phyloP scores from a whole-genome alignment of 192 early-diverging fungal species.

The Umbelopsis isabellina region DNA sequence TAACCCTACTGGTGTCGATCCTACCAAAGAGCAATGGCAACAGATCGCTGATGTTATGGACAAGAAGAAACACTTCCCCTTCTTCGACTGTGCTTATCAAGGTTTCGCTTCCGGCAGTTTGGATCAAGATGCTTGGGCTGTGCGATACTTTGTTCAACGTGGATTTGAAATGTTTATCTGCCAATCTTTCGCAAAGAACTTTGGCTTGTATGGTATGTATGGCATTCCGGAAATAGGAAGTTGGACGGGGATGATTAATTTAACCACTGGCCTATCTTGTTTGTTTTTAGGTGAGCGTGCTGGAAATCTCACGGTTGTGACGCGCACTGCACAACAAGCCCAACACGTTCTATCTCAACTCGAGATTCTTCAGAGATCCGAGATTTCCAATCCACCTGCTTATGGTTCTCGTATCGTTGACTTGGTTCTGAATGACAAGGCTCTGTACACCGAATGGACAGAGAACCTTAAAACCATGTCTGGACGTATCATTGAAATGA shows the following conservation, averaged over 20 bases:
- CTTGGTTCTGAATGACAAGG: constrained; percentile 79
- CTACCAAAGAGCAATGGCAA: constrained; percentile 93
- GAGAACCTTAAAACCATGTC: constrained; percentile 82
- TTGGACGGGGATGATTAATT: not conserved
- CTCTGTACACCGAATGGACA: constrained; percentile 84
- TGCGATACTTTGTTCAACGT: constrained; percentile 89
- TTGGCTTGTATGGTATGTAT: constrained; percentile 87
- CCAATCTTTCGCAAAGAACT: constrained; percentile 98
- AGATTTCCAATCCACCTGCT: constrained; percentile 89
- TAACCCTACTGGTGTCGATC: constrained; percentile 99
- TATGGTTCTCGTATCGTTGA: constrained; percentile 89
- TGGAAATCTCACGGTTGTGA: constrained; percentile 84
- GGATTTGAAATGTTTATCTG: constrained; percentile 91
- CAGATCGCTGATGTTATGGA: constrained; percentile 83
- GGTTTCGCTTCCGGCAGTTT: constrained; percentile 95
- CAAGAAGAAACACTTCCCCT: constrained; percentile 75
- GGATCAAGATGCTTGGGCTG: constrained; percentile 89
- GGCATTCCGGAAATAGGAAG: too few relatives aligned
- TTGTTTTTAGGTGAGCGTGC: constrained; percentile 72
- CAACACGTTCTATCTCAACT: constrained; percentile 77
- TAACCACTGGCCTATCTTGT: constrained; percentile 10
- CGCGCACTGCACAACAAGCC: constrained; percentile 53
- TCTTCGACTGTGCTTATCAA: constrained; percentile 99
- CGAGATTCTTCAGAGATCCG: constrained; percentile 79
- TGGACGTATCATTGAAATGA: constrained; percentile 89